phyloP scores from a whole-genome alignment of 352 stramenopile genomes.

The Globisporangium yorkense region DNA sequence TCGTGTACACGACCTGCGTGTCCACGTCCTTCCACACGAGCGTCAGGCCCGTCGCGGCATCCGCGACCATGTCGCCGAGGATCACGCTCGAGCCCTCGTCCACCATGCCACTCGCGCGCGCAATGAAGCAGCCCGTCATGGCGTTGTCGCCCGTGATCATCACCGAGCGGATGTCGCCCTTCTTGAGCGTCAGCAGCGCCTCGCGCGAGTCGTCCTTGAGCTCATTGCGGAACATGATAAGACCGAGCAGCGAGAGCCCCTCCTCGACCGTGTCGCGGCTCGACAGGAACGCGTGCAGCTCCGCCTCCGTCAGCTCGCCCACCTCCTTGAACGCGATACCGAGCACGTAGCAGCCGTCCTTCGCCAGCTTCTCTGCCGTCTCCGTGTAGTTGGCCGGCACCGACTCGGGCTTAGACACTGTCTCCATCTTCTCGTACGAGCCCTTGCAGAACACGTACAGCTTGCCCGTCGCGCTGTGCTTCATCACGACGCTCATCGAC shows the following conservation, averaged over 20 bases:
- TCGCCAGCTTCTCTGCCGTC: conserved; percentile 49
- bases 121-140: conserved; percentile 76
- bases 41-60: conserved; percentile 21
- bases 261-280: conserved; percentile 75
- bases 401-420: conserved; percentile 37
- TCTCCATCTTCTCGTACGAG: conserved; percentile 83
- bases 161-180: conserved; percentile 64
- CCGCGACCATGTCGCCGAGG: conserved; percentile 52
- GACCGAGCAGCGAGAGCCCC: conserved; percentile 63
- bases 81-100: conserved; percentile 35
- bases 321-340: conserved; percentile 71
- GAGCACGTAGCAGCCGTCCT: conserved; percentile 87
- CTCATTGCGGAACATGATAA: conserved; percentile 89
- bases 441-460: conserved; percentile 87
- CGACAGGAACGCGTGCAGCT: conserved; percentile 36
- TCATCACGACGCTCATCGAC: conserved; percentile 89
- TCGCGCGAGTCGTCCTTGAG: conserved; percentile 80
- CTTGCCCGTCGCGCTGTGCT: conserved; percentile 42
- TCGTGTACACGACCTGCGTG: conserved; percentile 38
- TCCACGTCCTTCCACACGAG: conserved; percentile 70
- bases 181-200: conserved; percentile 73
- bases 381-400: conserved; percentile 70
- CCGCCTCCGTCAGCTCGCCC: conserved; percentile 20
- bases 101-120: conserved; percentile 59
- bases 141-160: conserved; percentile 90